Conservation (phyloP, 257 asterid genomes). For the Knoxia roxburghii region DNA sequence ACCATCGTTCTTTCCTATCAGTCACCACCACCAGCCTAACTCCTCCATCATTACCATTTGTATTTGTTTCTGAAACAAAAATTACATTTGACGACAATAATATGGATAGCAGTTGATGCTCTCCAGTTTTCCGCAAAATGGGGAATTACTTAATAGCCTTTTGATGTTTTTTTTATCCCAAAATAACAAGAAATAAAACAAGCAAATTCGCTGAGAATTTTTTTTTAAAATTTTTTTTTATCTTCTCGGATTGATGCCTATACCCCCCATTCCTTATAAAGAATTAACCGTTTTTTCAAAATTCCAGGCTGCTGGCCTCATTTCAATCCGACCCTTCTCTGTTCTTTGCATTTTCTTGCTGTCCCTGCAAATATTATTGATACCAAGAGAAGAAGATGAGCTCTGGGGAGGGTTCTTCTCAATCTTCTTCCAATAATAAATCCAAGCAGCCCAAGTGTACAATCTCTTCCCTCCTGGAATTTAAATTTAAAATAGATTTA, state of each 20-base stretch:
- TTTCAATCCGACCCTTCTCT: not conserved
- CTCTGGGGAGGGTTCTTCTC: slow-evolving; percentile 27
- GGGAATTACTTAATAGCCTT: no score
- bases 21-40: no score
- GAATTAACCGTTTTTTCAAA: not conserved
- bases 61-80: no score
- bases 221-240: no score
- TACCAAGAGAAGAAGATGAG: slow-evolving; percentile 19
- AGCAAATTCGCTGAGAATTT: no score
- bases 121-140: no score
- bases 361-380: not conserved
- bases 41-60: no score
- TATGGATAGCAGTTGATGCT: no score
- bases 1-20: no score
- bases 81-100: no score
- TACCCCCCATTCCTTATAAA: not conserved
- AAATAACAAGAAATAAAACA: no score
- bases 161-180: no score
- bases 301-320: not conserved
- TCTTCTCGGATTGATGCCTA: not conserved
- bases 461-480: not conserved
- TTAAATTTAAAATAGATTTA: not conserved
- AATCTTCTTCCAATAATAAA: slow-evolving; percentile 20
- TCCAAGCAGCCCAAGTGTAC: slow-evolving; percentile 39
- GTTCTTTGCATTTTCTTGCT: not conserved